Base-by-base conservation (phyloP, 176 grass and related monocot species). In the Oryza nivara region DNA sequence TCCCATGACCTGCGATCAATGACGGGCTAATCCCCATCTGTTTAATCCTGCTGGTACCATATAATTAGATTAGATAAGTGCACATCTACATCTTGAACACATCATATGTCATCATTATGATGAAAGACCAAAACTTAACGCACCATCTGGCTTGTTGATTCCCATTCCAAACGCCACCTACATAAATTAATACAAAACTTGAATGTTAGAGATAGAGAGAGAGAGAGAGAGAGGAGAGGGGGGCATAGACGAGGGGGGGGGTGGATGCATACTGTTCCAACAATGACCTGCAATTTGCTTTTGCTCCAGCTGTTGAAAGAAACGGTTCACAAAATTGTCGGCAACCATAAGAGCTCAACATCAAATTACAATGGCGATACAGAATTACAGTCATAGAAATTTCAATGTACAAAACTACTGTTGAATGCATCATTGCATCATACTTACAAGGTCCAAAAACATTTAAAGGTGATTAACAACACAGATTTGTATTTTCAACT, bases 151-250 rank as follows among this genome's bases (percentile, higher is more conserved):
- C 68, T 98, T 98, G 84, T 98, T 97, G 77, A 98, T 98, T 76
- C 95, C 95, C 95, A 95, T 98, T 78, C 92, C 95, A 78, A 97
- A 98, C 9, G 92, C 95, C 75, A 98, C 95, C 95, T 98, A 79
- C 34, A 85, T 38, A 38, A 38, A 38, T 13, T 87, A 75, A 77
- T 12, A 51, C 11, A 64, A 63, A 61, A 48, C 72, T 43, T 47
- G 0, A 76, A 22, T 74, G 23, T 19, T 70, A 65, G 25, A 25
- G 5, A 46, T 73, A 20, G 17, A 41, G 65, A 13, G 30, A 56
- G 17, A 11, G 3, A 16, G 43, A 7, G 41, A 34, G 13, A 64
- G 45, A 40, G 5, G 35, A 7, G 17, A 41, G 0, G 35, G 35
- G 35, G 35, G 35, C 35, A 36, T 36, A 15, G 68, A 4, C 30